Base-by-base conservation (phyloP, 1,284 basidiomycete species). In the Boletus mariae region DNA sequence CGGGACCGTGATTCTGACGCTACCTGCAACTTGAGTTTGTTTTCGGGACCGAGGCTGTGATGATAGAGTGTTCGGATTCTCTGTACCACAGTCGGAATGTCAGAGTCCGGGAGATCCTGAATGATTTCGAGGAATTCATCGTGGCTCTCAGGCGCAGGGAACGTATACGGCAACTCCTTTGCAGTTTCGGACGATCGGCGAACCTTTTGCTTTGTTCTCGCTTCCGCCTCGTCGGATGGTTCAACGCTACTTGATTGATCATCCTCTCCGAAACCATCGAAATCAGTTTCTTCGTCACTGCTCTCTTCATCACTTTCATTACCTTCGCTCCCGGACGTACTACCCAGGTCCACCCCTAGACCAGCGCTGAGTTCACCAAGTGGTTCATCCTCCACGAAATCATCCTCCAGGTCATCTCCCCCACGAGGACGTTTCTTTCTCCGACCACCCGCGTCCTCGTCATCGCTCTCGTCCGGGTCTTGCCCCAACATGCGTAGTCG, bases 31-130 rank as follows among this genome's bases (percentile, higher is more conserved):
- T 92, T 96, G 68, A 83, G 80, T 69, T 96, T 98, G 76, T 99
- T 99, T 40, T 92, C 93, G 37, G 88, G 83, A 1, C 83, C 87
- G 5, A 99, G 75, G 64, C 92, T 95, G 2, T 96, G 89, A 66
- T 99, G 96, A 67, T 98, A 86, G 5, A 98, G 73, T 0, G 92
- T 82, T 23, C 94, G 84, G 53, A 99, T 96, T 41, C 97, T 90
- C 65, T 98, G 88, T 25, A 98, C 77, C 6, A 99, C 92, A 0
- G 78, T 87, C 2, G 89, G 83, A 6, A 98, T 71, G 57, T 96
- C 87, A 12, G 78, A 71, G 50, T 91, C 87, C 5, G 80, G 73
- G 20, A 95, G 67, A 37, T 78, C 77, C 20, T 90, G 83, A 2
- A 98, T 68, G 15, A 96, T 85, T 20, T 89, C 83, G 41, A 98